phyloP scores from a whole-genome alignment of 2,329 filamentous ascomycete genomes.

The Ophiostoma pallidulum region DNA sequence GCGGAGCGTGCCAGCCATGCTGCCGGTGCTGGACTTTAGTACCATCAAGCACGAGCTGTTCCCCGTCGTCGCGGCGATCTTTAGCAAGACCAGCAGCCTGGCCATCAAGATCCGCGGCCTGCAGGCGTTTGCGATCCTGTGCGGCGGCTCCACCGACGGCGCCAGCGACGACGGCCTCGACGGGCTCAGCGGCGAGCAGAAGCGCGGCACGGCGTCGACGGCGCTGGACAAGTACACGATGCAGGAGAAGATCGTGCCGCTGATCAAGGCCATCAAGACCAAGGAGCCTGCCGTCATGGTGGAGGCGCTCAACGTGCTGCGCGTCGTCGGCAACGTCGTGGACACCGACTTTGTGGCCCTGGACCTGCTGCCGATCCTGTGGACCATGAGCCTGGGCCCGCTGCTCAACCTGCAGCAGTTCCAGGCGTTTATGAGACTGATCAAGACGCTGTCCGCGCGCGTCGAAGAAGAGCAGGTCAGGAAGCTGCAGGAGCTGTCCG shows the following conservation, averaged over 20 bases:
- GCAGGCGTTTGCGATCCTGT: constrained; percentile 82
- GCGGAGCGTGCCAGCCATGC: constrained; percentile 64
- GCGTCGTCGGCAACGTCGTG: constrained; percentile 69
- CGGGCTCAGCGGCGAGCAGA: constrained; percentile 50
- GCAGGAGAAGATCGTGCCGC: constrained; percentile 90
- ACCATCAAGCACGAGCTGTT: constrained; percentile 97
- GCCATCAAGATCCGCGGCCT: constrained; percentile 90
- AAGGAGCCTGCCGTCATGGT: constrained; percentile 98
- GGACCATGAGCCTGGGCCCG: constrained; percentile 85
- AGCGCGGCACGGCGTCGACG: constrained; percentile 57
- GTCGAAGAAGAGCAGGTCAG: constrained; percentile 84
- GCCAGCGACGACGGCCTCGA: constrained; percentile 63
- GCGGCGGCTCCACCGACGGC: constrained; percentile 57
- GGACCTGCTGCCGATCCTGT: constrained; percentile 81
- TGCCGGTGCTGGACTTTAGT: constrained; percentile 86
- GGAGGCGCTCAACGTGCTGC: constrained; percentile 75
- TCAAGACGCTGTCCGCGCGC: constrained; percentile 66
- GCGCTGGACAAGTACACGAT: constrained; percentile 96
- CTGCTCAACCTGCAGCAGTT: constrained; percentile 83
- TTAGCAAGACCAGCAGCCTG: constrained; percentile 85
- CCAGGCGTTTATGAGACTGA: constrained; percentile 78
- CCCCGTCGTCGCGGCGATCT: constrained; percentile 80
- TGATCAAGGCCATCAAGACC: constrained; percentile 89
- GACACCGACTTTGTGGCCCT: constrained; percentile 88
- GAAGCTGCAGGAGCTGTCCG: constrained; percentile 70